Conservation (phyloP, 2,329 filamentous ascomycete genomes). For the Boeremia lycopersici region DNA sequence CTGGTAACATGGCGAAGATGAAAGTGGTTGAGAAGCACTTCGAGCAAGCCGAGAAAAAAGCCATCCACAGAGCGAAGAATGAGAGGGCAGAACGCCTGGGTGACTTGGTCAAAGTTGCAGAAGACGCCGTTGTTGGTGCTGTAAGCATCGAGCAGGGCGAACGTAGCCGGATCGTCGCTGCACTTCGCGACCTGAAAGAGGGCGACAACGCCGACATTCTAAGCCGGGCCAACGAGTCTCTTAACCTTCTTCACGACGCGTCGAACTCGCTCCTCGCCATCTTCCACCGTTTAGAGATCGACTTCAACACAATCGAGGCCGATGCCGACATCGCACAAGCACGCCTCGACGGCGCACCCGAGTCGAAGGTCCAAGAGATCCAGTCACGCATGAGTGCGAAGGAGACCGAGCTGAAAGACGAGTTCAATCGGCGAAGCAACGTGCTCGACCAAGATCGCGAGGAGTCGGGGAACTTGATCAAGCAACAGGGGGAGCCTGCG, state of each 20-base stretch:
- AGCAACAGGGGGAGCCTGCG: conserved; percentile 14
- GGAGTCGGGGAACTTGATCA: conserved; percentile 36
- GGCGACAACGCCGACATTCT: conserved; percentile 31
- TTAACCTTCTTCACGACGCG: conserved; percentile 45
- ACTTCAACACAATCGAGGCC: conserved; percentile 59
- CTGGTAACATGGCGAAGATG: conserved; percentile 58
- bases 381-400: conserved; percentile 43
- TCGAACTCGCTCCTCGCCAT: conserved; percentile 49
- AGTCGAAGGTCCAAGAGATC: conserved; percentile 47
- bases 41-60: conserved; percentile 59
- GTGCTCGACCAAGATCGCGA: conserved; percentile 44
- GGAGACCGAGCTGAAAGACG: conserved; percentile 41
- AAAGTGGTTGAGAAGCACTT: conserved; percentile 53
- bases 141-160: conserved; percentile 59
- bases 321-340: conserved; percentile 61
- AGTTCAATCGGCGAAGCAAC: conserved; percentile 48
- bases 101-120: conserved; percentile 57
- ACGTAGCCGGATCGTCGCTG: conserved; percentile 55
- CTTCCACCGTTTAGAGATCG: conserved; percentile 57
- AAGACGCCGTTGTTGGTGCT: conserved; percentile 58
- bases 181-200: conserved; percentile 48
- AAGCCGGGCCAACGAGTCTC: conserved; percentile 34
- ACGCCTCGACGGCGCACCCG: conserved; percentile 51
- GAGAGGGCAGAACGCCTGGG: conserved; percentile 58
- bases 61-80: conserved; percentile 55